phyloP scores from a whole-genome alignment of 345 rosid species.

The Limnanthes douglasii region DNA sequence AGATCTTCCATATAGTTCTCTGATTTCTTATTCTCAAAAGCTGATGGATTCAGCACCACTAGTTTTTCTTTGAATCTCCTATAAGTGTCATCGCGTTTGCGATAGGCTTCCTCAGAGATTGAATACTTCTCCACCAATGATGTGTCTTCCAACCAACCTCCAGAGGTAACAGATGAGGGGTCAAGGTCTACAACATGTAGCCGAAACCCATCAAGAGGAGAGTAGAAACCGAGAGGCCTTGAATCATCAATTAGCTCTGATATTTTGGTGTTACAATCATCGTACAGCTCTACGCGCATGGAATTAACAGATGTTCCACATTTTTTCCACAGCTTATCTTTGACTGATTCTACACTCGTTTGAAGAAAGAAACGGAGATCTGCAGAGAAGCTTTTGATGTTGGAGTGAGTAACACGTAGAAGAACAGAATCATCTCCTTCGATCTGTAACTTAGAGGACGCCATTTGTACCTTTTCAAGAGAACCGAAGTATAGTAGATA shows the following conservation, averaged over 20 bases:
- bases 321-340: slow-evolving; percentile 87
- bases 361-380: slow-evolving; percentile 62
- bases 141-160: slow-evolving; percentile 93
- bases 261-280: slow-evolving; percentile 51
- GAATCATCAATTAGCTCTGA: slow-evolving; percentile 33
- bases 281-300: slow-evolving; percentile 73
- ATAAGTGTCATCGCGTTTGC: slow-evolving; percentile 9
- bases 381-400: slow-evolving; percentile 54
- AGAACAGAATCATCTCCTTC: slow-evolving; percentile 53
- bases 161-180: slow-evolving; percentile 80
- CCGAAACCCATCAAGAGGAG: slow-evolving; percentile 74
- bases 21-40: slow-evolving; percentile 38
- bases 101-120: slow-evolving; percentile 75
- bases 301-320: slow-evolving; percentile 67
- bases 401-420: slow-evolving; percentile 64
- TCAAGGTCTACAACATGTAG: slow-evolving; percentile 73
- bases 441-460: slow-evolving; percentile 24
- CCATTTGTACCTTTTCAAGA: slow-evolving; percentile 16
- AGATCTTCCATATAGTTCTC: slow-evolving; percentile 68
- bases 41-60: slow-evolving; percentile 10
- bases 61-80: slow-evolving; percentile 8
- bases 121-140: slow-evolving; percentile 73
- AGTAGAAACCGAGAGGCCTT: slow-evolving; percentile 60
- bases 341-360: slow-evolving; percentile 67
- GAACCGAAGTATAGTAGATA: no score